Evolutionary conservation across 2,329 filamentous ascomycete species (phyloP).

Genomic region (Thielaviopsis ethacetica): DNA sequence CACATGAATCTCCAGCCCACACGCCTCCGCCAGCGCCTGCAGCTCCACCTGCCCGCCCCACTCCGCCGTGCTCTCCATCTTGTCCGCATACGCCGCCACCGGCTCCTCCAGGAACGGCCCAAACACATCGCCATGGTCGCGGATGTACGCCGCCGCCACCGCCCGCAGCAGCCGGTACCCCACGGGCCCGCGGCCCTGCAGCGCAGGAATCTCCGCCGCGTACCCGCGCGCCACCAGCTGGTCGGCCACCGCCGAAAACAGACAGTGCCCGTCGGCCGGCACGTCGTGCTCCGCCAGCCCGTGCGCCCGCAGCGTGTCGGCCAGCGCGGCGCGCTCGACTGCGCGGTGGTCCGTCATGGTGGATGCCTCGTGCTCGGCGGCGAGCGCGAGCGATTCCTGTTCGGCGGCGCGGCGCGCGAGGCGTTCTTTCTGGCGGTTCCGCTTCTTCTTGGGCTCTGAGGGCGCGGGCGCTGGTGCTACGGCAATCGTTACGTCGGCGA

Average conservation of each 20-base stretch:
- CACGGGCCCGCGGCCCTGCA: slow-evolving; percentile 13
- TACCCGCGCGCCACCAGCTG: slow-evolving; percentile 35
- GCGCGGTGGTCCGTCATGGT: slow-evolving; percentile 57
- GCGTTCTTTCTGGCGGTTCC: slow-evolving; percentile 81
- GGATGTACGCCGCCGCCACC: slow-evolving; percentile 64
- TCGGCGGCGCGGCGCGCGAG: slow-evolving; percentile 80
- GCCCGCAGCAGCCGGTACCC: slow-evolving; percentile 52
- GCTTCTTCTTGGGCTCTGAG: slow-evolving; percentile 42
- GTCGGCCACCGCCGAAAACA: slow-evolving; percentile 83
- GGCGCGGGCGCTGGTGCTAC: slow-evolving; percentile 9
- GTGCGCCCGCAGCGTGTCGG: slow-evolving; percentile 43
- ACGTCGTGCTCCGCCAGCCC: slow-evolving; percentile 63
- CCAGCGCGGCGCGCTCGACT: slow-evolving; percentile 55
- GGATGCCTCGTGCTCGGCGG: slow-evolving; percentile 60
- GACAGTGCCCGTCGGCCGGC: slow-evolving; percentile 79
- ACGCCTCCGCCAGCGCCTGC: slow-evolving; percentile 64
- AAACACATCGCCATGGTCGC: slow-evolving; percentile 60
- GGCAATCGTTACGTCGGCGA: slow-evolving; percentile 10
- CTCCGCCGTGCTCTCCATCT: slow-evolving; percentile 75
- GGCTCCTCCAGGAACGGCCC: slow-evolving; percentile 74
- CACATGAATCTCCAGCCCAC: slow-evolving; percentile 66
- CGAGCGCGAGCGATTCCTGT: slow-evolving; percentile 39
- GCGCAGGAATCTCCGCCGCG: slow-evolving; percentile 23
- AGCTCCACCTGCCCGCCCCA: slow-evolving; percentile 94
- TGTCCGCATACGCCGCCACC: slow-evolving; percentile 52